Conservation (phyloP, 2,329 filamentous ascomycete species). For the Exophiala aquamarina region DNA sequence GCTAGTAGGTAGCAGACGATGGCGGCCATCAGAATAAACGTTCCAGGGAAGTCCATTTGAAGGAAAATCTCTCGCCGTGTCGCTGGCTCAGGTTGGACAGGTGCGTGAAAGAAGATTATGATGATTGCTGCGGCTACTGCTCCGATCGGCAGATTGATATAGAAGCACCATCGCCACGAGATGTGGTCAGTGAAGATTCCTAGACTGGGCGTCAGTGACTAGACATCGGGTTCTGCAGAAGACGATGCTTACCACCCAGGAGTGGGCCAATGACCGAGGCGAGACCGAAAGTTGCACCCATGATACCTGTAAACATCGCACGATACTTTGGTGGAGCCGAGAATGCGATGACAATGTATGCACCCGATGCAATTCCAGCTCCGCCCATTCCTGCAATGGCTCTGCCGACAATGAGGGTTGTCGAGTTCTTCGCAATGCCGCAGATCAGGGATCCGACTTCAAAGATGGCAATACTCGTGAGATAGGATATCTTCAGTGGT, state of each 20-base stretch:
- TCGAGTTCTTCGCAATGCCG: conserved; percentile 34
- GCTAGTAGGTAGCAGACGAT: conserved; percentile 45
- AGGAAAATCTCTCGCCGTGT: conserved; percentile 36
- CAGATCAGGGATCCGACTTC: conserved; percentile 42
- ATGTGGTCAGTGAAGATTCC: conserved; percentile 29
- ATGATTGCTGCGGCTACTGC: conserved; percentile 37
- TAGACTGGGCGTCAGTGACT: background rate
- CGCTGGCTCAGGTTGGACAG: conserved; percentile 18
- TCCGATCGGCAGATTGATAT: conserved; percentile 36
- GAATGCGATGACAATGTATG: conserved; percentile 47
- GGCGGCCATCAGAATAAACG: conserved; percentile 37
- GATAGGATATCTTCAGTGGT: conserved; percentile 33
- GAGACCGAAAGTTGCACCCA: conserved; percentile 28
- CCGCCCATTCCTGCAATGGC: conserved; percentile 37
- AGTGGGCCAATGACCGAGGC: conserved; percentile 30
- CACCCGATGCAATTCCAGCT: conserved; percentile 33
- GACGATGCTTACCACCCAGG: conserved; percentile 22
- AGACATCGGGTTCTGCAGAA: too few relatives aligned
- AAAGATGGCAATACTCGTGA: conserved; percentile 39
- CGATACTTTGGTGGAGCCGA: conserved; percentile 46
- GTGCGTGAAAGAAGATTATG: conserved; percentile 30
- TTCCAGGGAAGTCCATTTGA: conserved; percentile 47
- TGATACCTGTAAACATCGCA: conserved; percentile 44
- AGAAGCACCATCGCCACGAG: conserved; percentile 38
- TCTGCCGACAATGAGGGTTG: conserved; percentile 39